Conservation (phyloP, 257 asterid genomes). For the Solanum chmielewskii region DNA sequence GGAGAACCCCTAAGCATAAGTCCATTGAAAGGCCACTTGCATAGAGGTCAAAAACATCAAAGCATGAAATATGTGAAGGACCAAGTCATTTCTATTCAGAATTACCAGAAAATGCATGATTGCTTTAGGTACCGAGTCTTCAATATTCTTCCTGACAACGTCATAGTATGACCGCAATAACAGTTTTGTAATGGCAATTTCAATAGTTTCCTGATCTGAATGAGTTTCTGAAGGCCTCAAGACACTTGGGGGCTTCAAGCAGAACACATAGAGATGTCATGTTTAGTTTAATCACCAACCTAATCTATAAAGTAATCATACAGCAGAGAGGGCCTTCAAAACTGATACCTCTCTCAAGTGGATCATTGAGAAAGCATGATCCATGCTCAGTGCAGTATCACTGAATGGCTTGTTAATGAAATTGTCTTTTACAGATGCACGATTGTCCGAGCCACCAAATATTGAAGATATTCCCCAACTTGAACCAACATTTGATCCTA, state of each 20-base stretch:
- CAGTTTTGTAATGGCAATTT: constrained; percentile 58
- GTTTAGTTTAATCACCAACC: neutral
- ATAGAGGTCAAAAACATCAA: neutral
- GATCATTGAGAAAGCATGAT: constrained; percentile 54
- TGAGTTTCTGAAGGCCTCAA: constrained; percentile 72
- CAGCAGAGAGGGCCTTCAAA: neutral
- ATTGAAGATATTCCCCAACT: constrained; percentile 93
- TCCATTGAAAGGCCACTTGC: neutral
- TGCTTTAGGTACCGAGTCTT: constrained; percentile 82
- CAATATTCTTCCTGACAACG: constrained; percentile 70
- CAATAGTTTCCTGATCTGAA: constrained; percentile 57
- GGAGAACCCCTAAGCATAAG: neutral
- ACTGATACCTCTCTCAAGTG: constrained; percentile 60
- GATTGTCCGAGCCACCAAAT: constrained; percentile 61
- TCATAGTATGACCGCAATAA: constrained; percentile 72
- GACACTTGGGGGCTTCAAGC: constrained; percentile 63
- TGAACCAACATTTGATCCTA: constrained; percentile 55
- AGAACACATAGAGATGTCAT: neutral
- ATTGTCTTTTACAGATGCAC: constrained; percentile 48
- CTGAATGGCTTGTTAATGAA: constrained; percentile 32
- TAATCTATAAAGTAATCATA: neutral
- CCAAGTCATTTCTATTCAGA: neutral
- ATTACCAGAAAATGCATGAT: constrained; percentile 94
- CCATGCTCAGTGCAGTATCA: constrained; percentile 50
- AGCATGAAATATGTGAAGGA: neutral